Conservation (phyloP, 2,329 filamentous ascomycete species). For the Diplocarpon mali region DNA sequence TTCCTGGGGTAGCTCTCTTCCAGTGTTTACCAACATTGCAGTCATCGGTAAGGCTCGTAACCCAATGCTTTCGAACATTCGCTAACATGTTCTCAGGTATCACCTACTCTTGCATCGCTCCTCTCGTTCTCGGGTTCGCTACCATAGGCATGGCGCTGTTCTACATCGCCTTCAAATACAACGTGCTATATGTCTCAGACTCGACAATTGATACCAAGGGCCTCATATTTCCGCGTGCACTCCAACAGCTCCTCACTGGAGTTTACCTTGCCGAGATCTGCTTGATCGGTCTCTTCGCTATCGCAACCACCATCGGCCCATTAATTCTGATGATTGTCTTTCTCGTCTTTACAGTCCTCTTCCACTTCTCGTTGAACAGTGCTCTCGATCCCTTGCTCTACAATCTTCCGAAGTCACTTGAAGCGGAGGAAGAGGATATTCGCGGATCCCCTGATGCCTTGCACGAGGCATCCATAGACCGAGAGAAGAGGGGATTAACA, state of each 20-base stretch:
- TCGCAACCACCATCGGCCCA: constrained; percentile 55
- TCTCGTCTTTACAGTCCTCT: constrained; percentile 63
- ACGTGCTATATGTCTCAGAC: constrained; percentile 78
- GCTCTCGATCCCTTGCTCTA: constrained; percentile 67
- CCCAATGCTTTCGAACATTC: not conserved
- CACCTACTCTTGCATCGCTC: constrained; percentile 77
- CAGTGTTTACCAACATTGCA: constrained; percentile 69
- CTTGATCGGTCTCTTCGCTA: constrained; percentile 73
- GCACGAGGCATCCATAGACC: constrained; percentile 7
- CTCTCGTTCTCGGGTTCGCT: constrained; percentile 73
- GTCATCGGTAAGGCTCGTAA: constrained; percentile 53
- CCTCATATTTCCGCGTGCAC: constrained; percentile 72
- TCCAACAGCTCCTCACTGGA: constrained; percentile 77
- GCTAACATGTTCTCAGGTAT: constrained; percentile 44
- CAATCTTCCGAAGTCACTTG: constrained; percentile 66
- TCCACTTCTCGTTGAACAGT: constrained; percentile 62
- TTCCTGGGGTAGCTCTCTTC: constrained; percentile 75
- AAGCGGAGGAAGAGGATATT: constrained; percentile 41
- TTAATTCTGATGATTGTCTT: constrained; percentile 67
- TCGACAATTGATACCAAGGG: constrained; percentile 78
- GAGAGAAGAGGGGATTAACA: constrained; percentile 17
- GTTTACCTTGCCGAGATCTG: constrained; percentile 75
- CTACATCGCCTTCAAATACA: constrained; percentile 84
- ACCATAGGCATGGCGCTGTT: constrained; percentile 68
- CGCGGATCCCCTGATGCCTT: constrained; percentile 15